These are phyloP conservation scores for Nakazawaea populi DNA, from an alignment of 805 yeast genomes.

Conservation along the genomic window DNA sequence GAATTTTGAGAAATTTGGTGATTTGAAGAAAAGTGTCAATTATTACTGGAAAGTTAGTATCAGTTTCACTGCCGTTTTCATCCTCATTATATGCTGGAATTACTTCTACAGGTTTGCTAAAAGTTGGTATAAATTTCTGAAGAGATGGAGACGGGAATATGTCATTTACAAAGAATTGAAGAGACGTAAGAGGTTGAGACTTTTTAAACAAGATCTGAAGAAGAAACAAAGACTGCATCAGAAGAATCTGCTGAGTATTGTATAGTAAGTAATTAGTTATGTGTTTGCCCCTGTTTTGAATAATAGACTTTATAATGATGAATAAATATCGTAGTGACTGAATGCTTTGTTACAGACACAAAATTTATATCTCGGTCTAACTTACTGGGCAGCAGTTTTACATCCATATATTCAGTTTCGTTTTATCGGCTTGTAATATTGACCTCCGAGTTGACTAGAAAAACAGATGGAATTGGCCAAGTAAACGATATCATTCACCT, in stretches of 20 bases:
- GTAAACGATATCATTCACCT: too few species aligned
- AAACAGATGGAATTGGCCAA: too few species aligned
- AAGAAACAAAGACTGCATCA: neutral
- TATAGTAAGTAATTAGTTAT: neutral
- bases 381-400: too few species aligned
- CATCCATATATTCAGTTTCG: too few species aligned
- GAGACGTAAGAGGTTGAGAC: neutral
- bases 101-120: slow-evolving; percentile 2
- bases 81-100: slow-evolving; percentile 30
- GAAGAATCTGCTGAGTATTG: neutral
- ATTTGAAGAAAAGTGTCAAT: slow-evolving; percentile 29
- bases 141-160: slow-evolving; percentile 1
- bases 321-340: too few species aligned
- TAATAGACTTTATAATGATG: too few species aligned
- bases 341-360: too few species aligned
- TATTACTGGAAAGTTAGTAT: slow-evolving; percentile 44
- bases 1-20: slow-evolving; percentile 41
- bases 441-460: too few species aligned
- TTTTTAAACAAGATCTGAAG: neutral
- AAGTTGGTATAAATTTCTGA: slow-evolving; percentile 5
- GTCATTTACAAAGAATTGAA: slow-evolving; percentile 1
- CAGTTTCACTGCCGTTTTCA: slow-evolving; percentile 31
- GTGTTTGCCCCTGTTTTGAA: neutral
- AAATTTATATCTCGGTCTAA: too few species aligned
- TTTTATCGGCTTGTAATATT: too few species aligned